Evolutionary conservation across 2,329 filamentous ascomycete genomes (phyloP), one percentile per base, ranked within the genome.

Genomic region (Paraphaeosphaeria sporulosa): DNA sequence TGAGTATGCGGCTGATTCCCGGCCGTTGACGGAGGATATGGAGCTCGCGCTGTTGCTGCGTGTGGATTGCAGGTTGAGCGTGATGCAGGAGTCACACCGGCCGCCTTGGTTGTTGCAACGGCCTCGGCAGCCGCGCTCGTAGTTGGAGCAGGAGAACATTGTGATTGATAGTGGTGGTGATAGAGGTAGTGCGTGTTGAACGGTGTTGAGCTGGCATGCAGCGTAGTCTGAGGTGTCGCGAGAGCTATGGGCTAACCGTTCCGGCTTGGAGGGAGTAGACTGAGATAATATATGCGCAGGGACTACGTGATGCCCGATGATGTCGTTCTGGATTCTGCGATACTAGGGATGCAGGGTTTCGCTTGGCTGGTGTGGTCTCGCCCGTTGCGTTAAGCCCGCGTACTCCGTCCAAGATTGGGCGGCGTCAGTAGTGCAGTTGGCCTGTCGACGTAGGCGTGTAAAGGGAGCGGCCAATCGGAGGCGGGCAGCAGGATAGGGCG

Each of bases 141-240:
- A 80, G 74, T 80, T 80, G 72, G 75, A 73, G 66, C 78, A 80
- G 46, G 78, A 80, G 76, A 79, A 79, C 77, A 80, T 80, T 59
- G 53, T 75, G 71, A 15, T 61, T 27, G 34, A 3, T 48, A 34
- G 30, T 42, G 30, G 12, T 38, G 38, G 50, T 32, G 17, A 46
- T 43, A 10, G 55, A 23, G 4, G 47, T 30, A 32, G 13, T 21
- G 27, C 9, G 15, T 8, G 3, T 44, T n/a, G 47, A 52, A 25
- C 21, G 38, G 17, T 43, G 55, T 30, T 43, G 32, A 17, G 21
- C 30, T 12, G 47, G 38, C 12, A 34, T 49, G 54, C 38, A 38
- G 36, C 36, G 36, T 40, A 34, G 52, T 47, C 15, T 34, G 47
- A 13, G 43, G 50, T 25, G 42, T 23, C 50, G 27, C 30, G 17